Base-by-base conservation (phyloP, 176 grass and related monocot species). In the Eremochloa ophiuroides region DNA sequence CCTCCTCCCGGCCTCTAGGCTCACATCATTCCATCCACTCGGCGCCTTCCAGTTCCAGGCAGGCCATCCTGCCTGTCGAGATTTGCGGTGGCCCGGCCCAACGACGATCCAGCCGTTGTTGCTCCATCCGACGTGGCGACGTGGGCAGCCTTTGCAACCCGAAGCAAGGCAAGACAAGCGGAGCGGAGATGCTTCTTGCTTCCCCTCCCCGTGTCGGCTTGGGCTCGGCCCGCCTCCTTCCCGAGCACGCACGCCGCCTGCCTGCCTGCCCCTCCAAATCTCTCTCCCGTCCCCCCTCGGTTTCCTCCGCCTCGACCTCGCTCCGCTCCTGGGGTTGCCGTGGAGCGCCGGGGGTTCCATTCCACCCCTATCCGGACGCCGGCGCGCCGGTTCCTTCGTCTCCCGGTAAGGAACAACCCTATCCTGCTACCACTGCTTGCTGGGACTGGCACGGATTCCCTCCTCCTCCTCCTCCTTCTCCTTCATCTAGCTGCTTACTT, bases 381-480 rank as follows among this genome's bases (percentile, higher is more conserved):
- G 68, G n/a, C 41, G 38, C 37, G 33, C n/a, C 63, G 77, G 2
- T 69, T 27, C 63, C 64, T 39, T 56, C 77, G 3, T 0, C 31
- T 20, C 31, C 30, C 2, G 77, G 77, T 80, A 80, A 80, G 63
- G 44, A 69, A 69, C 31, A 69, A 69, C 31, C 77, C 63, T 55
- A 66, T 8, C 76, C 34, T 39, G 30, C 20, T 35, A 61, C 58
- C 2, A 28, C 63, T 8, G 13, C n/a, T 12, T 68, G 41, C 28
- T n/a, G 15, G 59, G 59, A 10, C 28, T n/a, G 15, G 59, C 40
- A 10, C 23, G 76, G 29, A 34, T 79, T 51, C 62, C 2, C 22
- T 18, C 13, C 56, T 60, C 50, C 17, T 10, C 8, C 50, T 55
- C n/a, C n/a, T n/a, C n/a, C n/a, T n/a, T n/a, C n/a, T n/a, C 22